phyloP scores from a whole-genome alignment of 75 land plant species.

The Cupressus sempervirens region DNA sequence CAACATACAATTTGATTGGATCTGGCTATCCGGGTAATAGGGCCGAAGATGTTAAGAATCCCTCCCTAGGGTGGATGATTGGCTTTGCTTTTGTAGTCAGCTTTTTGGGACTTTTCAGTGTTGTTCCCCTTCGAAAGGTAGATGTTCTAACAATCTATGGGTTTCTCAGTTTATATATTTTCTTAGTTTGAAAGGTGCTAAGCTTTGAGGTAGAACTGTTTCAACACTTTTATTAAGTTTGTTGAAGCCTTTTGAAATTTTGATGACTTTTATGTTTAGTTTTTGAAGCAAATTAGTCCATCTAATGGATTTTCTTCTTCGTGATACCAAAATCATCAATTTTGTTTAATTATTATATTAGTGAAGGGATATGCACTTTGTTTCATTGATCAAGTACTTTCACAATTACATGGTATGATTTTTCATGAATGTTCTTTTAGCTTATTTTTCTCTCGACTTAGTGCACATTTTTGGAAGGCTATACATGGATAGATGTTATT shows the following conservation, averaged over 20 bases:
- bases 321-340: not conserved
- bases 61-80: slow-evolving; percentile 58
- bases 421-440: not conserved
- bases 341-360: not conserved
- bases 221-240: not conserved
- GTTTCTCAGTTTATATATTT: slow-evolving; percentile 2
- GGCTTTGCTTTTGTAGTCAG: slow-evolving; percentile 51
- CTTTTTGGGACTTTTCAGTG: slow-evolving; percentile 51
- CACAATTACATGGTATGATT: not conserved
- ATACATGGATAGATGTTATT: not conserved
- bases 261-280: not conserved
- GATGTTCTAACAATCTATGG: not conserved
- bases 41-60: slow-evolving; percentile 47
- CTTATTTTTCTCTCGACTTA: not conserved
- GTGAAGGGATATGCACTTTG: not conserved
- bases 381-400: not conserved
- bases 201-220: not conserved
- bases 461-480: not conserved
- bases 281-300: not conserved
- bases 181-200: not conserved
- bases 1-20: slow-evolving; percentile 50
- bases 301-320: not conserved
- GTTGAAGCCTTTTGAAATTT: not conserved
- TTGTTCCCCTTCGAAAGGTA: slow-evolving; percentile 67
- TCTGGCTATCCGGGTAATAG: slow-evolving; percentile 45